Evolutionary conservation across 2,329 filamentous ascomycete genomes (phyloP), one percentile per base, ranked within the genome.

Genomic region (Fusarium devonianum): DNA sequence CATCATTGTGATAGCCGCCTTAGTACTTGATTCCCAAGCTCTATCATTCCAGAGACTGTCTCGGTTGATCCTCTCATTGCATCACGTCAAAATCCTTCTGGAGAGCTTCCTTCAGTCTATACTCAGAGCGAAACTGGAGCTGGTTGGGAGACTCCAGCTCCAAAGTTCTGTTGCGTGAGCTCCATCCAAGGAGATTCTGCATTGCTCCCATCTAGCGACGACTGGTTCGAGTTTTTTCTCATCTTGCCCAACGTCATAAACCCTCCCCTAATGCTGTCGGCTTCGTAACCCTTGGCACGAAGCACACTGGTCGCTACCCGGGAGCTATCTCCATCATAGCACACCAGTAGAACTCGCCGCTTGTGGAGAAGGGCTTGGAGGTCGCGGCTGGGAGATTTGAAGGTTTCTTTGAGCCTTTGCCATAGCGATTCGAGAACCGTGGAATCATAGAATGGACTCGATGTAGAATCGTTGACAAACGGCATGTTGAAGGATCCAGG

Each of bases 311-410:
- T 78, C 3, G 79, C 81, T 5, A 84, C 73, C 1, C 81, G 72
- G 4, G 80, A 73, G 21, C 75, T 78, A 48, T 84, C 79, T 3
- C 81, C 81, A 35, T 80, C 70, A 40, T 83, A 82, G 61, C 80
- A 83, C 8, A 80, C 62, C 8, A 82, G 58, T 9, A 83, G 58
- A 10, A 79, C 62, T 5, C 71, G 70, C 44, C 70, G 72, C 4
- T 57, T 67, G 6, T 50, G 32, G 2, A 75, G 48, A 8, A 65
- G 47, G 2, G 45, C 25, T 16, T 56, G 14, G 0, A 70, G 10
- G 1, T 65, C 56, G 10, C 52, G 32, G 8, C 50, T 38, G 0
- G 65, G 58, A 2, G 66, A 39, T 6, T 60, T 66, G 63, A 82
- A 80, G 1, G 71, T 62, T 3, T 63, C 56, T 23, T 81, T 77